phyloP scores from a whole-genome alignment of 768 basidiomycete genomes.

The Boletus pseudo-olivaceus region DNA sequence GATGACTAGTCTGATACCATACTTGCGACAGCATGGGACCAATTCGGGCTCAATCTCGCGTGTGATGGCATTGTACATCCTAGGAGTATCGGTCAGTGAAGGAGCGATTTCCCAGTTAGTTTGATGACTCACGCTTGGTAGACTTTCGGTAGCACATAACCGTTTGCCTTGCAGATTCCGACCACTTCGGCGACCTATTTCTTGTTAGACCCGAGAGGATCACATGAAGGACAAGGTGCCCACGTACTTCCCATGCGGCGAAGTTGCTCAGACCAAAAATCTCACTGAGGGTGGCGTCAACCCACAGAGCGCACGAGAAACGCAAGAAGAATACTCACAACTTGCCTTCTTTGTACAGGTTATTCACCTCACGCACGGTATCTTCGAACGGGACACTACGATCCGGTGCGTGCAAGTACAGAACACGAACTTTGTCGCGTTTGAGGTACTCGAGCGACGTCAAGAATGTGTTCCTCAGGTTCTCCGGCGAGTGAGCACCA shows the following conservation, averaged over 20 bases:
- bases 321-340: slow-evolving; percentile 37
- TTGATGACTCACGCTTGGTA: slow-evolving; percentile 47
- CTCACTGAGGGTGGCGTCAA: slow-evolving; percentile 33
- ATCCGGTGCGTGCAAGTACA: slow-evolving; percentile 63
- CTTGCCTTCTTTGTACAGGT: slow-evolving; percentile 53
- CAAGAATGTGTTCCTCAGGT: slow-evolving; percentile 43
- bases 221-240: neutral
- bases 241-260: slow-evolving; percentile 48
- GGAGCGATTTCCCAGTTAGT: neutral
- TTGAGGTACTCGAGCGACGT: slow-evolving; percentile 45
- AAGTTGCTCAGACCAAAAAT: slow-evolving; percentile 65
- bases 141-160: slow-evolving; percentile 51
- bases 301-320: neutral
- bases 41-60: slow-evolving; percentile 48
- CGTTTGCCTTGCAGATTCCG: slow-evolving; percentile 51
- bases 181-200: slow-evolving; percentile 56
- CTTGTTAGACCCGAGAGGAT: neutral
- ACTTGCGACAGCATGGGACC: slow-evolving; percentile 56
- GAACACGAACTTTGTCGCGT: slow-evolving; percentile 44
- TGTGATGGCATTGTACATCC: slow-evolving; percentile 49
- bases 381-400: slow-evolving; percentile 53
- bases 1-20: slow-evolving; percentile 51
- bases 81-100: slow-evolving; percentile 4
- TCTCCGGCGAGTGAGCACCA: slow-evolving; percentile 41
- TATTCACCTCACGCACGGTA: slow-evolving; percentile 51